Base-by-base conservation (phyloP, 2,329 filamentous ascomycete species). In the Phyllosticta citribraziliensis region DNA sequence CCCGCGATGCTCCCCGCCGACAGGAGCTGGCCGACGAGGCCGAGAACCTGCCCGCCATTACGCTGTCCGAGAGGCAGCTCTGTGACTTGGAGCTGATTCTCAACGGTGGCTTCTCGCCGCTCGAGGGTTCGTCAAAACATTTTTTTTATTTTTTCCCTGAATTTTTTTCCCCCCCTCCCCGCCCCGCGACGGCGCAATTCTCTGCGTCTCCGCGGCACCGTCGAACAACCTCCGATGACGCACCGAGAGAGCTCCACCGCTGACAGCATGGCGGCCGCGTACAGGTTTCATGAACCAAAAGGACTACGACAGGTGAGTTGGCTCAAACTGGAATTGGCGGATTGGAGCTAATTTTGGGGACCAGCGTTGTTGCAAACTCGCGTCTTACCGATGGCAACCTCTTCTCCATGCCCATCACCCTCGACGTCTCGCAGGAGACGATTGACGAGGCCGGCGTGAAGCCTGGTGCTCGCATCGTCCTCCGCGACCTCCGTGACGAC, bases 41-140 rank as follows among this genome's bases (percentile, higher is more conserved):
- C 52, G 92, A 96, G 81, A 87, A 74, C 33, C 86, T 97, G 54
- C 90, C 91, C 47, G 89, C 93, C 47, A 82, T 99, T 67, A 79
- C 88, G 63, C 86, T 99, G 67, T 88, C 84, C 57, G 94, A 99
- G 83, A 87, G 94, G 71, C 94, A 99, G 79, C 86, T 99, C 56
- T 99, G 94, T 79, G 94, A 99, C 82, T 83, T 99, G 67, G 94
- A 99, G 79, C 79, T 99, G 77, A 91, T 99, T 72, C 86, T 99
- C 76, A 97, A 91, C 76, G 94, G 94, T 74, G 94, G 94, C 67
- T 99, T 99, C 81, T 97, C 92, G 66, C 94, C 94, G 63, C 85
- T 99, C 51, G 93, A 99, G 85, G 94, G 92, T 95, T 70, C 65
- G 85, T 82, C 10, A 52, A 22, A 22, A 2, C 3, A 22, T 22